Evolutionary conservation across 1,284 basidiomycete species (phyloP), one percentile per base, ranked within the genome.

Genomic region (Cutaneotrichosporon sp.): DNA sequence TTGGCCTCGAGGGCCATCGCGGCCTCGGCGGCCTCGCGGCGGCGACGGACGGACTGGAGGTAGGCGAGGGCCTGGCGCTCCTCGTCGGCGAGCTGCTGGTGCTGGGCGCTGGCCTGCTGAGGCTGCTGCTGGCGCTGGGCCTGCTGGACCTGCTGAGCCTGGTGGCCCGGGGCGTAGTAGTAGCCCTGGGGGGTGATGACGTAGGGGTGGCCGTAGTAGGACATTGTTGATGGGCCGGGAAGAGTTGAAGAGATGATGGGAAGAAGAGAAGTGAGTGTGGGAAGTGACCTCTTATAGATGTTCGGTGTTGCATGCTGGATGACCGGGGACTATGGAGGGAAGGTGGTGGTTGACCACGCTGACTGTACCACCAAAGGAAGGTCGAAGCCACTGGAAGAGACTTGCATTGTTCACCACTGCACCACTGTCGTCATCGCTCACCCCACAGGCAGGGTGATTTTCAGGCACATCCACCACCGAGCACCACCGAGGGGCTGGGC

Each of bases 51-150:
- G 5, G 68, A 56, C 47, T 64, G 69, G 34, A 78, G 73, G 63
- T 77, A 73, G 29, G 71, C 74, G n/a, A 73, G 65, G 24, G 72
- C 75, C 27, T 72, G 71, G 49, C 65, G 69, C 56, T 78, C 76
- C 58, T 78, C 75, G 43, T 69, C 68, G 18, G 72, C 69, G 51
- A 74, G 60, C 16, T 43, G 59, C 31, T 46, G 42, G n/a, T n/a
- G n/a, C n/a, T n/a, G n/a, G n/a, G n/a, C n/a, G n/a, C n/a, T n/a
- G n/a, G n/a, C n/a, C n/a, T n/a, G n/a, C n/a, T n/a, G n/a, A n/a
- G n/a, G n/a, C n/a, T n/a, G n/a, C n/a, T n/a, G n/a, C n/a, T n/a
- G n/a, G 8, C 8, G 42, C 42, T 43, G n/a, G 14, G 36, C n/a
- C 51, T 59, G 58, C 11, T 29, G 27, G 38, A 29, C 43, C 10